Base-by-base conservation (phyloP, 495 filamentous ascomycete species). In the Daldinia caldariorum region DNA sequence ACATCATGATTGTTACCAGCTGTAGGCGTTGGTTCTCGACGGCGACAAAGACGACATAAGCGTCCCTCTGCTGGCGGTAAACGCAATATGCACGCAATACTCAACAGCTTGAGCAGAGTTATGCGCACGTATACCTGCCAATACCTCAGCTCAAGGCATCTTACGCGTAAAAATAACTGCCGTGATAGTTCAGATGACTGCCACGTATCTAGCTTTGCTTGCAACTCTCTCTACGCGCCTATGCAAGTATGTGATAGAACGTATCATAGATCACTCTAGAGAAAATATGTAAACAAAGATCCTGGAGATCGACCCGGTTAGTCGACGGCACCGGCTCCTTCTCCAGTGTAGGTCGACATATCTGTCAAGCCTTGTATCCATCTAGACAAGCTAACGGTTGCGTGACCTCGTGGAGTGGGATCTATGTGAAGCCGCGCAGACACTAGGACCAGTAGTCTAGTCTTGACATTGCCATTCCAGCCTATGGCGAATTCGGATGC, bases 211-310 rank as follows among this genome's bases (percentile, higher is more conserved):
- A 61, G 51, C 47, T 53, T 66, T 37, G 45, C 43, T 66, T 43
- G 34, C 45, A 58, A 47, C 63, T 64, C 26, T 47, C 61, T 57
- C 49, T 53, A 32, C 63, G 37, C 63, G 68, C 68, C 54, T 67
- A 67, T 13, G 37, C 58, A 54, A 26, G 68, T 16, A 58, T 63
- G 53, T 43, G 31, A 20, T 41, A 54, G 31, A 34, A 63, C 26
- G 50, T 63, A 45, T 45, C 39, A 51, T 41, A 49, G 31, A 50
- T 35, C 20, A 41, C 34, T 39, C 34, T 6, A 47, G 37, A 49
- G 31, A 5, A 22, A 37, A 50, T 5, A 56, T n/a, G 26, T 45
- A 32, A 31, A 14, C 34, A 57, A 6, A 53, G 38, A 60, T 53
- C 8, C 26, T 49, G 39, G 51, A 51, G 7, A 38, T 43, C 1